These are phyloP conservation scores for Aegilops sharonensis DNA, from an alignment of 176 grass and related monocot species.

Conservation along the genomic window DNA sequence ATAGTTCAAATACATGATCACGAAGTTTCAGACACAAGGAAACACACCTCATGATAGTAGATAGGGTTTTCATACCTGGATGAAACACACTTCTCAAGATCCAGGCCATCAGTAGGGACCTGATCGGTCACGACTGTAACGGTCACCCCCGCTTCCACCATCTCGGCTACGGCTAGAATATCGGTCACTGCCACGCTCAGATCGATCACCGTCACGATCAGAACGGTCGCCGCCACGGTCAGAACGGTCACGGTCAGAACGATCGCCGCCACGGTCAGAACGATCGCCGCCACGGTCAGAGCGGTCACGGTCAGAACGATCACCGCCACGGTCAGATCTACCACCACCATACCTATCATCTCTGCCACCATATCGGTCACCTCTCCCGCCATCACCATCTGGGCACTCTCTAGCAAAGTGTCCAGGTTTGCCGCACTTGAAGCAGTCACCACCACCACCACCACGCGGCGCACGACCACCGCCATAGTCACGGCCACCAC, in stretches of 20 bases:
- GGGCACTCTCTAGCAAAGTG: constrained; percentile 90
- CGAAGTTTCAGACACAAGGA: constrained; percentile 26
- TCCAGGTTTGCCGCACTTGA: constrained; percentile 80
- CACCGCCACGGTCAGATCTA: constrained; percentile 12
- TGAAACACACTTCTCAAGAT: constrained; percentile 34
- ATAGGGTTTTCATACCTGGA: constrained; percentile 53
- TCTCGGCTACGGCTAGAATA: constrained; percentile 67
- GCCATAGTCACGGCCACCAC: constrained; percentile 51
- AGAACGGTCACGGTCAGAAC: constrained; percentile 47
- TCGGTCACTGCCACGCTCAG: constrained; percentile 65
- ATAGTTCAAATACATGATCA: constrained; percentile 32
- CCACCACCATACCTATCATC: constrained; percentile 70
- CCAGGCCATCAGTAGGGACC: constrained; percentile 55
- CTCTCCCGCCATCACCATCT: constrained; percentile 56
- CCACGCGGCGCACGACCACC: constrained; percentile 41
- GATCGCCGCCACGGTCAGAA: constrained; percentile 41
- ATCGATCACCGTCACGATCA: constrained; percentile 44
- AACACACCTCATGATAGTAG: constrained; percentile 32
- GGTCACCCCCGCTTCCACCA: constrained; percentile 45
- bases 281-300: constrained; percentile 43
- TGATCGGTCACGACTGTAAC: constrained; percentile 63
- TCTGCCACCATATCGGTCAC: constrained; percentile 60
- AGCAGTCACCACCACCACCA: constrained; percentile 50
- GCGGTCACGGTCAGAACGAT: not conserved
- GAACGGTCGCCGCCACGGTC: constrained; percentile 50